A percentile compares a stretch with the other conserved stretches of the same genome.
Conservation (phyloP, 129 eudicot species). For the Smallanthus sonchifolius region DNA sequence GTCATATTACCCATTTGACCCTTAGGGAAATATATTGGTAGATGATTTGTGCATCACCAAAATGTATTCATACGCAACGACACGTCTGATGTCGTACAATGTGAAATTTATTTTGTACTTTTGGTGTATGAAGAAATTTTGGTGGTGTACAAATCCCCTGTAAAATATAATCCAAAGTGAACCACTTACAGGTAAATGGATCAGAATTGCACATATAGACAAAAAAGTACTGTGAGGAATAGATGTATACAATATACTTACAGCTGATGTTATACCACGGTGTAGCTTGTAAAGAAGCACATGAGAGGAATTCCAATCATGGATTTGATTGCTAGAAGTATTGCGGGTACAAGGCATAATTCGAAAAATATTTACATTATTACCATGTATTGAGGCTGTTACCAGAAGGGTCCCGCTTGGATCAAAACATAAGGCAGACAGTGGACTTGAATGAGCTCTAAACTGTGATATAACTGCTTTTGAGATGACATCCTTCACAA, state of each 20-base stretch:
- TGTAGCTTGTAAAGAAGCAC: slow-evolving; percentile 56
- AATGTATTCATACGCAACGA: neutral
- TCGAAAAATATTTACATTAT: slow-evolving; percentile 46
- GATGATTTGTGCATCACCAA: neutral
- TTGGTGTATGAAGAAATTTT: neutral
- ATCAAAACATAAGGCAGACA: slow-evolving; percentile 55
- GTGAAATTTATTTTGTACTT: neutral
- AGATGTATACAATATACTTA: slow-evolving; percentile 38
- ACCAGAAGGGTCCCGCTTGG: slow-evolving; percentile 62
- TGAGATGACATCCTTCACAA: slow-evolving; percentile 46
- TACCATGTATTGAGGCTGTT: slow-evolving; percentile 60
- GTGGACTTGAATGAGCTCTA: slow-evolving; percentile 49
- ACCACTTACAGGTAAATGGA: neutral
- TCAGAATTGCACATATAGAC: neutral
- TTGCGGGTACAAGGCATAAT: slow-evolving; percentile 41
- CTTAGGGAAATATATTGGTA: neutral
- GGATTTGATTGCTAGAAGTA: slow-evolving; percentile 33
- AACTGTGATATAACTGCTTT: slow-evolving; percentile 46
- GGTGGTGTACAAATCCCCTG: neutral
- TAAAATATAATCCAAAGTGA: neutral
- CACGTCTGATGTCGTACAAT: neutral
- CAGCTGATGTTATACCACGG: slow-evolving; percentile 58
- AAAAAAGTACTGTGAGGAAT: neutral
- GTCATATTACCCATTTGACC: neutral
- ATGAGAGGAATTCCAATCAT: slow-evolving; percentile 50